A percentile compares a stretch with the other conserved stretches of the same genome.
phyloP scores from a whole-genome alignment of 139 green algal genomes.

The Coelastrella sp. region DNA sequence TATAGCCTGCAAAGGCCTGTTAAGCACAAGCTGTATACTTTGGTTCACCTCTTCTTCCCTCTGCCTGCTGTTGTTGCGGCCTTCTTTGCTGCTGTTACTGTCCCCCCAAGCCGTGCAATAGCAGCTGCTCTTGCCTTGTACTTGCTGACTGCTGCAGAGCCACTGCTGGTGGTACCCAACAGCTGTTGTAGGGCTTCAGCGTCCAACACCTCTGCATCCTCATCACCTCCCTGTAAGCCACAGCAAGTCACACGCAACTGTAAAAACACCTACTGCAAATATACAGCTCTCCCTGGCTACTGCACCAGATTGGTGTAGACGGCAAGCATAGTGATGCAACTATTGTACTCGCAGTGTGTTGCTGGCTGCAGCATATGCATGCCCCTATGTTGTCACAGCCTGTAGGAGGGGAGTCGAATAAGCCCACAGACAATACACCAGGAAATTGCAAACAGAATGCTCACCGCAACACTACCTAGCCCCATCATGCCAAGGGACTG shows the following conservation, averaged over 20 bases:
- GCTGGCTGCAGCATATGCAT: too few species aligned
- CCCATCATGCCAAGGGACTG: background rate
- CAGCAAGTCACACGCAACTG: background rate
- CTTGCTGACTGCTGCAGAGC: conserved; percentile 28
- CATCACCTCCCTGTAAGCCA: background rate
- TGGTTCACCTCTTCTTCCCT: background rate
- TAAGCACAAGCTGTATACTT: too few species aligned
- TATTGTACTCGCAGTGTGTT: too few species aligned
- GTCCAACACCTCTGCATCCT: background rate
- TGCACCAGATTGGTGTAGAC: too few species aligned
- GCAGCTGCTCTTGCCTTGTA: conserved; percentile 54
- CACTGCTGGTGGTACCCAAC: conserved; percentile 18
- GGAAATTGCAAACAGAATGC: background rate
- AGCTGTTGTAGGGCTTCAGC: conserved; percentile 19
- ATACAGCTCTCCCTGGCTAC: too few species aligned
- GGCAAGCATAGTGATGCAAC: too few species aligned
- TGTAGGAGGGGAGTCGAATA: too few species aligned
- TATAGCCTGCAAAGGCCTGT: too few species aligned
- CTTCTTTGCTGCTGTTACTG: conserved; percentile 6
- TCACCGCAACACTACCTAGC: background rate
- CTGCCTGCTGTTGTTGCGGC: conserved; percentile 12
- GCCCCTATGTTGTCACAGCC: too few species aligned
- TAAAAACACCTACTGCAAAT: too few species aligned
- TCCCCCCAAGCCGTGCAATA: conserved; percentile 22
- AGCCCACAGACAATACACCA: too few species aligned